phyloP scores from a whole-genome alignment of 805 yeast species.

The Pichia eremophila region DNA sequence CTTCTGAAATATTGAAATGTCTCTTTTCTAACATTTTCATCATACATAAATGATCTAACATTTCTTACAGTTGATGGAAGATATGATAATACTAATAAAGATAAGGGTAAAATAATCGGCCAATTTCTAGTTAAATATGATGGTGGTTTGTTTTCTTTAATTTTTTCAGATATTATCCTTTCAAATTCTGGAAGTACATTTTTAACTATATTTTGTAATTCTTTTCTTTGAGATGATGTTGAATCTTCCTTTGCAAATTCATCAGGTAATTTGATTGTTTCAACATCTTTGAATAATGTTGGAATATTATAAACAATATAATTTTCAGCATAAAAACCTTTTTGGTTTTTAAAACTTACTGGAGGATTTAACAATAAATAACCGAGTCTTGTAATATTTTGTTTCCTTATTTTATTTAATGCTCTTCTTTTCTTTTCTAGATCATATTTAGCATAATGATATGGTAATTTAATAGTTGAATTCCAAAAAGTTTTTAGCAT shows the following conservation, averaged over 20 bases:
- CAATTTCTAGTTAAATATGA: slow-evolving; percentile 8
- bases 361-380: slow-evolving; percentile 27
- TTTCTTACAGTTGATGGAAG: slow-evolving; percentile 45
- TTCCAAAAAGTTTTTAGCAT: slow-evolving; percentile 16
- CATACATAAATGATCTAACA: slow-evolving; percentile 33
- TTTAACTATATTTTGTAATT: background rate
- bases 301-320: too few relatives aligned
- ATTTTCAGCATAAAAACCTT: too few relatives aligned
- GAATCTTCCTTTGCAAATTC: too few relatives aligned
- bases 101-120: slow-evolving; percentile 5
- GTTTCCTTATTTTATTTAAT: slow-evolving; percentile 16
- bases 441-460: slow-evolving; percentile 25
- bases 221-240: background rate
- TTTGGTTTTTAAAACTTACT: background rate
- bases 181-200: slow-evolving; percentile 1
- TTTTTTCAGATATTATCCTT: background rate
- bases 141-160: slow-evolving; percentile 4
- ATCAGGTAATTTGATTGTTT: too few relatives aligned
- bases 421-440: slow-evolving; percentile 16
- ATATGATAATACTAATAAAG: slow-evolving; percentile 20
- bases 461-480: slow-evolving; percentile 30
- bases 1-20: slow-evolving; percentile 29
- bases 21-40: slow-evolving; percentile 43
- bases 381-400: slow-evolving; percentile 30
- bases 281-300: background rate